phyloP scores from a whole-genome alignment of 306 rosid genomes.

The Cicer chorassanicum region DNA sequence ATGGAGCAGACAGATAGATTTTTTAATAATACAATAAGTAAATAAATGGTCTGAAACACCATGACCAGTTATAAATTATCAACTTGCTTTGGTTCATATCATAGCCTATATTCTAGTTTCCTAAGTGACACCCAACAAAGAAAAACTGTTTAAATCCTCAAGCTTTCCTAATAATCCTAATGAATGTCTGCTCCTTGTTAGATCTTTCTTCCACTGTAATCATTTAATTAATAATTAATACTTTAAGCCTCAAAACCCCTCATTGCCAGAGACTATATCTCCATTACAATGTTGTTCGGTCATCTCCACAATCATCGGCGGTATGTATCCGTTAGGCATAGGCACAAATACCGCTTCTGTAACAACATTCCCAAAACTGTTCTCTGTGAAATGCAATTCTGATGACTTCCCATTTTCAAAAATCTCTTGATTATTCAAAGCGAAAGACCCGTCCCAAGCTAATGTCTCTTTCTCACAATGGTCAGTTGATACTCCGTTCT shows the following conservation, averaged over 20 bases:
- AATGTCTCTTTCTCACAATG: constrained; percentile 41
- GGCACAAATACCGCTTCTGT: constrained; percentile 21
- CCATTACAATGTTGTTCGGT: constrained; percentile 38
- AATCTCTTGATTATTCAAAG: constrained; percentile 24
- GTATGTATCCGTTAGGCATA: constrained; percentile 34
- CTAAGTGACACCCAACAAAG: constrained; percentile 45
- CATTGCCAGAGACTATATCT: constrained; percentile 36
- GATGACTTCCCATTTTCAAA: constrained; percentile 46
- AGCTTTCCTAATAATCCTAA: constrained; percentile 35
- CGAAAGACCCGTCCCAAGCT: constrained; percentile 42
- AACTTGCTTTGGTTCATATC: constrained; percentile 41
- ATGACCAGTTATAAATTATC: constrained; percentile 39
- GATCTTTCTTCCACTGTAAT: constrained; percentile 42
- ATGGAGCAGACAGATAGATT: constrained; percentile 29
- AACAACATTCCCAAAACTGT: constrained; percentile 36
- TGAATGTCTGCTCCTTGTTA: constrained; percentile 24
- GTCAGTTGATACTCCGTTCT: constrained; percentile 34
- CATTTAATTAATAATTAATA: constrained; percentile 14
- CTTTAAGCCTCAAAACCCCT: constrained; percentile 36
- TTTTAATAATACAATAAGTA: constrained; percentile 21
- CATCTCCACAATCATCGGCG: constrained; percentile 30
- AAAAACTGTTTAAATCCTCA: constrained; percentile 50
- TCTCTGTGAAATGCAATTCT: constrained; percentile 40
- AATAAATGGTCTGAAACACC: constrained; percentile 43
- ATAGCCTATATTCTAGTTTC: constrained; percentile 41